A percentile compares a stretch with the other conserved stretches of the same genome.
Conservation (phyloP, 257 asterid genomes). For the Solanum appendiculatum region DNA sequence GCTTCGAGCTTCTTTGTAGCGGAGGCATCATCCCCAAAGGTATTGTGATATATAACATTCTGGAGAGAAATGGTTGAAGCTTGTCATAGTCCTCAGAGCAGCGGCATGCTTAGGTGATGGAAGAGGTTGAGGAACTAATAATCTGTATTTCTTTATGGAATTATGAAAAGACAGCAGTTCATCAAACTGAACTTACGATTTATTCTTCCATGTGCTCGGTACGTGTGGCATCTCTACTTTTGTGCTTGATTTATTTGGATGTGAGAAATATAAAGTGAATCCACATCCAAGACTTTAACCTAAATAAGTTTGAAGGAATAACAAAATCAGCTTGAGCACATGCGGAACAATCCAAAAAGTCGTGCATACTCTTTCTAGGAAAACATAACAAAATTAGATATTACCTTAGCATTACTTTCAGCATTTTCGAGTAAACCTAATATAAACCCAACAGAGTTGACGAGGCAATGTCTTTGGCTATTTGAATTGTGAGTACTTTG, state of each 20-base stretch:
- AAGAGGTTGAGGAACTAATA: no score
- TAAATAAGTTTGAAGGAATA: background rate
- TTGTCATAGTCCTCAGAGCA: no score
- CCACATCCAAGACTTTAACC: slow-evolving; percentile 88
- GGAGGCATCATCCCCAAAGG: no score
- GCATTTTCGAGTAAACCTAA: slow-evolving; percentile 69
- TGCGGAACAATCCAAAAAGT: background rate
- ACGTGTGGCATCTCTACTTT: slow-evolving; percentile 12
- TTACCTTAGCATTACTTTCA: slow-evolving; percentile 76
- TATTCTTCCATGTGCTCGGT: no score
- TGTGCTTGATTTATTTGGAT: slow-evolving; percentile 79
- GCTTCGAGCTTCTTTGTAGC: no score
- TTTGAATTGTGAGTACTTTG: slow-evolving; percentile 74
- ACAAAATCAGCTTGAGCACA: background rate
- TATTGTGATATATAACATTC: no score
- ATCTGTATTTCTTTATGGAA: no score
- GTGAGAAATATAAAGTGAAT: slow-evolving; percentile 70
- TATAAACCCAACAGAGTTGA: slow-evolving; percentile 59
- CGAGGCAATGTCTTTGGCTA: slow-evolving; percentile 81
- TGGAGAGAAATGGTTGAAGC: no score
- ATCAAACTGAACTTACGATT: no score
- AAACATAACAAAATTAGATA: background rate
- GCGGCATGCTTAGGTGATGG: no score
- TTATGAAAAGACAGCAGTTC: no score
- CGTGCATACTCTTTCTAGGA: background rate